Conservation (phyloP, 352 stramenopile species). For the Phytophthora lateralis region DNA sequence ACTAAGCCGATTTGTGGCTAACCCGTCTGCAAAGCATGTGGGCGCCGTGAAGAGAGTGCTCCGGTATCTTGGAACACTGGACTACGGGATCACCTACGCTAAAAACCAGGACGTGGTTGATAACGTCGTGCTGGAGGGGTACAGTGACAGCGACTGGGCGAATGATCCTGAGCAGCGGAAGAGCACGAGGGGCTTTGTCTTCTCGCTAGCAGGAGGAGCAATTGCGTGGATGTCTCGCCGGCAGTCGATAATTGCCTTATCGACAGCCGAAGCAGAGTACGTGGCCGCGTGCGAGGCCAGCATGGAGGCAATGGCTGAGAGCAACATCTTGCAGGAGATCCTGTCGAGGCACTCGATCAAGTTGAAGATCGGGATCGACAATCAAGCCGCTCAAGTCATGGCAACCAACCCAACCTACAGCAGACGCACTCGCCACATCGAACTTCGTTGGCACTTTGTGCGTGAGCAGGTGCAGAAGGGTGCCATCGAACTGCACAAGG, state of each 20-base stretch:
- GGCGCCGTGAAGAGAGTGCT: slow-evolving; percentile 10
- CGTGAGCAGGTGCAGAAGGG: slow-evolving; percentile 14
- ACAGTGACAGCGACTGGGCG: slow-evolving; percentile 15
- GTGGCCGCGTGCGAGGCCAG: slow-evolving; percentile 12
- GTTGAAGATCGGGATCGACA: slow-evolving; percentile 13
- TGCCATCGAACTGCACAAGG: slow-evolving; percentile 3
- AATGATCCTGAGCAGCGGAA: slow-evolving; percentile 6
- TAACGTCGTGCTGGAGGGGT: slow-evolving; percentile 1
- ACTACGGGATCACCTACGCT: slow-evolving; percentile 12
- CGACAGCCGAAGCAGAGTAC: slow-evolving; percentile 12
- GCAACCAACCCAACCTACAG: slow-evolving; percentile 9
- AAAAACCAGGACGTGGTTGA: neutral
- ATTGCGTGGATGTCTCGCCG: slow-evolving; percentile 9
- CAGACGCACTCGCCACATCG: slow-evolving; percentile 3
- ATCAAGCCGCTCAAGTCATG: slow-evolving; percentile 6
- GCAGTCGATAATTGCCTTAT: slow-evolving; percentile 8
- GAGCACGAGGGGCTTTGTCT: slow-evolving; percentile 13
- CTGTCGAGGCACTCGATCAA: neutral
- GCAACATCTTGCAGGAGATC: slow-evolving; percentile 13
- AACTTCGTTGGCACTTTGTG: slow-evolving; percentile 12
- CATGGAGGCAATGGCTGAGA: slow-evolving; percentile 2
- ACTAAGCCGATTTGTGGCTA: slow-evolving; percentile 13
- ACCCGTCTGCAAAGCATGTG: slow-evolving; percentile 6
- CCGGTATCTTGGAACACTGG: slow-evolving; percentile 9
- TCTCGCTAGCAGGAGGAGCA: slow-evolving; percentile 9